Base-by-base conservation (phyloP, 148 eudicot genomes). In the Rhododendron ferrugineum region DNA sequence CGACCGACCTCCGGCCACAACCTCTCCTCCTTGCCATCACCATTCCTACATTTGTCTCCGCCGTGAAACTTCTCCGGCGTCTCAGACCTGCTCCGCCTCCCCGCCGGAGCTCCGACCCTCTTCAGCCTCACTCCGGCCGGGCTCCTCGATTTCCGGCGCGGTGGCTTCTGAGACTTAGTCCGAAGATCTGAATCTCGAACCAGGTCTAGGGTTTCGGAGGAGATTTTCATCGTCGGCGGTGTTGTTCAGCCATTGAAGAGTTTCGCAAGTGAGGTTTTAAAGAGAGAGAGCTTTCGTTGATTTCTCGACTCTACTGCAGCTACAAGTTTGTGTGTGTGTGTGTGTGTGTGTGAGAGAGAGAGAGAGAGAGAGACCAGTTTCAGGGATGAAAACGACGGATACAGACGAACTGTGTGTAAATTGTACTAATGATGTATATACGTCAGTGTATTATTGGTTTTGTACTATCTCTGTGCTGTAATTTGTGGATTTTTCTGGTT, bases 11-110 rank as follows among this genome's bases (percentile, higher is more conserved):
- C 87, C 42, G 88, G 87, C 87, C 76, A 56, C 85, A 78, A 42
- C 81, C 86, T 93, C 79, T 91, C 92, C 15, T 82, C 90, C 52
- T 56, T 73, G 10, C 52, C 52, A 0, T 10, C 37, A 13, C 8
- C 85, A 26, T 90, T 20, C 32, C 52, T 46, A 46, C 6, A 22
- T 30, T 66, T 83, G 7, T 34, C 78, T 26, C 56, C 78, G 77
- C 50, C 42, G 13, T 87, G 88, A 82, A 94, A 91, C 89, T 94
- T 93, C 99, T 58, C 64, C n/a, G 98, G 99, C 46, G 98, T 95
- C 34, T 93, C 93, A 2, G 98, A 98, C 10, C 97, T 90, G 76
- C 91, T 88, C 88, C 88, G 84, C 52, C 84, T 89, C 44, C 83
- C 88, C 60, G 81, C 44, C 28, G 87, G 78, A 28, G 84, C 84